Base-by-base conservation (phyloP, 106 monocot species). In the Amphibolis antarctica region DNA sequence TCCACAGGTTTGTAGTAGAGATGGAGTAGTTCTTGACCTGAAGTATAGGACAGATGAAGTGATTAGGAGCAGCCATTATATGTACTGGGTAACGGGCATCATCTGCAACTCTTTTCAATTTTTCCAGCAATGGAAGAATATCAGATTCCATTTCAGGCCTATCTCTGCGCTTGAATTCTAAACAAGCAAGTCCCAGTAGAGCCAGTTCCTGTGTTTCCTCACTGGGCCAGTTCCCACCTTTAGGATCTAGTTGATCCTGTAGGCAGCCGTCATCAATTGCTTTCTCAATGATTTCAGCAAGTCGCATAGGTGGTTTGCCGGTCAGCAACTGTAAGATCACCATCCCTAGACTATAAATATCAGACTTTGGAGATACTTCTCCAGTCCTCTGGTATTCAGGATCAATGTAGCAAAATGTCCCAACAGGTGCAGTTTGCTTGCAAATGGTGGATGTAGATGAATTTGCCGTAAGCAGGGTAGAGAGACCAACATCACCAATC, bases 301-400 rank as follows among this genome's bases (percentile, higher is more conserved):
- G 77, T 46, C 84, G 87, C 73, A 88, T 79, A 0, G 92, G 84
- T 31, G 78, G 42, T 60, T 73, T 87, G n/a, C 60, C 84, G 10
- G 92, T 92, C 17, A 87, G 30, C 43, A 92, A 46, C 52, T 88
- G 81, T 66, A 92, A 61, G 59, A 92, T 79, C 17, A 92, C 78
- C 44, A 92, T 78, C 14, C 92, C 92, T 31, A 92, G 42, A 10
- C 84, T 84, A 51, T 88, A 92, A 0, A 69, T 70, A 71, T 92
- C 92, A 3, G 92, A 92, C 45, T 88, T 87, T 14, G 69, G 55
- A 5, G 87, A 82, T 4, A 87, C 58, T 9, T 65, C 20, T 9
- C 87, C 92, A 4, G 79, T 82, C 24, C 81, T 84, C 55, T 88
- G 87, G 59, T 88, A 92, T 79, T 92, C 92, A 0, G 92, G 92